A percentile compares a stretch with the other conserved stretches of the same genome.
Evolutionary conservation across 1,284 basidiomycete species (phyloP).

Genomic region (Retiboletus flavoniger): DNA sequence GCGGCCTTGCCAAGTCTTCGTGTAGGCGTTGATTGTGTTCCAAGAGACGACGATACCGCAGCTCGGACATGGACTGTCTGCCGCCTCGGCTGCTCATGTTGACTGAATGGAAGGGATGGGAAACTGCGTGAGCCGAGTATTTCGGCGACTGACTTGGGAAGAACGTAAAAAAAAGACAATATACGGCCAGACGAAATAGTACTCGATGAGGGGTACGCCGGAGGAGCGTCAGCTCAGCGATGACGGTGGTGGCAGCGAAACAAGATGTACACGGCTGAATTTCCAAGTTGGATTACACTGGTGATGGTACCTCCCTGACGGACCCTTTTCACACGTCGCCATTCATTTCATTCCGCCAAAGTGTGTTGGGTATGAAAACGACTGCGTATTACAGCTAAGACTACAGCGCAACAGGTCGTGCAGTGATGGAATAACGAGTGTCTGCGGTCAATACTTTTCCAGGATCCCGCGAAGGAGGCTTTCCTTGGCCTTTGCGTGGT

Average conservation of each 20-base stretch:
- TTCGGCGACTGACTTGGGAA: conserved; percentile 10
- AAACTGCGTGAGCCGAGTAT: not conserved
- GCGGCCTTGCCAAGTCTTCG: conserved; percentile 86
- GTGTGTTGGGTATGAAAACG: not conserved
- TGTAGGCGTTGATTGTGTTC: conserved; percentile 92
- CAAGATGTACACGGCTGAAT: conserved; percentile 12
- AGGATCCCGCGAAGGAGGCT: conserved; percentile 35
- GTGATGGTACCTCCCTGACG: not conserved
- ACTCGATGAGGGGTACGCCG: conserved; percentile 7
- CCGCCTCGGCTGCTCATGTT: conserved; percentile 61
- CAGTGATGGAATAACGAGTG: not conserved
- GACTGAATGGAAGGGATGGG: conserved; percentile 3
- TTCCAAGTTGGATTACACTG: conserved; percentile 7
- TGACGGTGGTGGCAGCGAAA: conserved; percentile 12
- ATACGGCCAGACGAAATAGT: conserved; percentile 3
- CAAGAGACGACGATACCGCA: conserved; percentile 88
- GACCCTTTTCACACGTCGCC: conserved; percentile 28
- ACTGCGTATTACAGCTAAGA: conserved; percentile 5
- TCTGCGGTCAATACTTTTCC: conserved; percentile 36
- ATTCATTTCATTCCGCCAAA: not conserved
- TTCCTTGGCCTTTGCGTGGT: conserved; percentile 36
- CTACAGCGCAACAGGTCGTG: conserved; percentile 9
- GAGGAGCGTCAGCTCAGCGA: not conserved
- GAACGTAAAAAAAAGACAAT: not conserved
- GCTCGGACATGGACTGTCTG: conserved; percentile 91